Evolutionary conservation across 495 filamentous ascomycete species (phyloP), one percentile per base, ranked within the genome.

Genomic region (Tetracladium marchalianum): DNA sequence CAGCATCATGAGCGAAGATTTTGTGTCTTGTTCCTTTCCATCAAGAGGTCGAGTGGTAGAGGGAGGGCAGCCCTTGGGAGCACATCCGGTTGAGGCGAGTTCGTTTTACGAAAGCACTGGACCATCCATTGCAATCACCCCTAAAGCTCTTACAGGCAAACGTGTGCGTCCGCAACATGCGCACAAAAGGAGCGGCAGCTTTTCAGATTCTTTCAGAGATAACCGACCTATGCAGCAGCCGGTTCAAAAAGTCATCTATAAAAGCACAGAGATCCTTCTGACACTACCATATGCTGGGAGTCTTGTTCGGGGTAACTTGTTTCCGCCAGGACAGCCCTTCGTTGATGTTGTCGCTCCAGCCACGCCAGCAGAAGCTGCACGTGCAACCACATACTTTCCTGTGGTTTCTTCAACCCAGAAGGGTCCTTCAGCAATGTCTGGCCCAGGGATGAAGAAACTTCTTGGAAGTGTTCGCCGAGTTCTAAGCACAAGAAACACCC

Each of bases 161-260:
- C 67, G 70, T 16, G 65, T 70, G 34, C 71, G 73, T 12, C 66
- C 52, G 37, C 35, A 64, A 3, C 55, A 57, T 44, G 31, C 43
- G 10, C 72, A 77, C 54, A 71, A 68, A 54, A 65, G 74, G 12
- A 76, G 72, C 49, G 68, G 63, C 35, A 76, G 74, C 53, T 62
- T 95, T 49, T 87, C 84, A 1, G 92, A 98, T 60, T 94, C 92
- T 3, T 69, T 90, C 46, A 74, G 89, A 57, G 89, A 95, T 59
- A 72, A 76, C 44, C 69, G 82, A 46, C 61, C 68, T n/a, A 35
- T 31, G 9, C 82, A 85, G 4, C 53, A 74, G 61, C 53, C 66
- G 54, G 43, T 66, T 51, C 60, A 80, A 63, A 67, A 62, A 49
- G 63, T 63, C 43, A 41, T 71, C 22, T 64, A 63, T 56, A 71